Evolutionary conservation across 2,329 filamentous ascomycete genomes (phyloP).

Genomic region (Arthrobotrys pseudoclavata): DNA sequence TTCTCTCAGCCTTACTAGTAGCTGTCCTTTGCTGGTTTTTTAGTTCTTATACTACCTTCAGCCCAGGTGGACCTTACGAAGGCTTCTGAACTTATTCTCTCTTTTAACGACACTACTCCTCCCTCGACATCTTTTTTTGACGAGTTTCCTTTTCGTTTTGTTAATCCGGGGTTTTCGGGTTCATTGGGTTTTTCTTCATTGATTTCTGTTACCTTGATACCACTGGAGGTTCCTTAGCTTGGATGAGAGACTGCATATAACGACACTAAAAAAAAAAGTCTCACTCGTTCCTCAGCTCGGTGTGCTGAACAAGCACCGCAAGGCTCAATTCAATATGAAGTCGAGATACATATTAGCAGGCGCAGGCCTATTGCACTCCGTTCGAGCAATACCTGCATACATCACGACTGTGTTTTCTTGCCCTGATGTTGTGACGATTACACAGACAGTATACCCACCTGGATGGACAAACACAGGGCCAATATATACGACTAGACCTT

Average conservation of each 20-base stretch:
- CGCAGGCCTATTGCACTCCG: constrained; percentile 53
- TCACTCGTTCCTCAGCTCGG: constrained; percentile 46
- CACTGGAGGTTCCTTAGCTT: constrained; percentile 39
- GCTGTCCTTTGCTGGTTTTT: constrained; percentile 47
- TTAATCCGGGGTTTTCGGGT: constrained; percentile 59
- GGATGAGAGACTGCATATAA: constrained; percentile 44
- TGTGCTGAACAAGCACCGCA: constrained; percentile 49
- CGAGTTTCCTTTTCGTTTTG: constrained; percentile 60
- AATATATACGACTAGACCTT: constrained; percentile 47
- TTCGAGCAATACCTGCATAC: constrained; percentile 52
- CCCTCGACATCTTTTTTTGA: constrained; percentile 47
- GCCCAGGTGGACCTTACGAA: constrained; percentile 59
- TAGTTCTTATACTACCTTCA: constrained; percentile 60
- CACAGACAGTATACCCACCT: constrained; percentile 59
- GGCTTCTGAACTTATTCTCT: constrained; percentile 47
- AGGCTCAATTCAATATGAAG: constrained; percentile 47
- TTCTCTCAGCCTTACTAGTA: constrained; percentile 58
- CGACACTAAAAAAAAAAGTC: constrained; percentile 30
- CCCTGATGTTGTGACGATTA: constrained; percentile 55
- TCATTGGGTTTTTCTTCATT: constrained; percentile 54
- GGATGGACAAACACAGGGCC: constrained; percentile 57
- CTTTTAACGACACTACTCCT: constrained; percentile 56
- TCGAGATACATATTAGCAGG: constrained; percentile 51
- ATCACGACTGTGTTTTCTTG: constrained; percentile 56
- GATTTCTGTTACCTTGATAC: constrained; percentile 49